Evolutionary conservation across 176 grass and related monocot genomes (phyloP), one percentile per base, ranked within the genome.

Genomic region (Hordeum vulgare): DNA sequence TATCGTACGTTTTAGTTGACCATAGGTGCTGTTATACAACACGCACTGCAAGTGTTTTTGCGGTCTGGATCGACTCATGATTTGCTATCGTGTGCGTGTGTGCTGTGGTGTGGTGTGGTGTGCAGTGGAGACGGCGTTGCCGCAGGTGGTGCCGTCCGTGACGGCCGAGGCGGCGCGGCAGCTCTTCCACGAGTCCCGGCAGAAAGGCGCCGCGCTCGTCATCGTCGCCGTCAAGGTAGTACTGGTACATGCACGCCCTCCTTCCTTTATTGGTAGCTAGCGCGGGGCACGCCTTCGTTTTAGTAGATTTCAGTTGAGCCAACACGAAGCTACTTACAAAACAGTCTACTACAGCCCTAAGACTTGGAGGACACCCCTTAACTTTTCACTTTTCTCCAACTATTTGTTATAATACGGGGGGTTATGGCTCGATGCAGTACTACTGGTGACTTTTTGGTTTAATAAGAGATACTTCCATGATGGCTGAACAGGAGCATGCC

Each of bases 171-270:
- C 49, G 8, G 89, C 94, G 26, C 83, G 85, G 84, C 23, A 81
- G 81, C 80, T 94, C 66, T 94, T 92, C 68, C 83, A 85, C 83
- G 88, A 90, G 79, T 92, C 94, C 26, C 73, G 91, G 10, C 34
- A 82, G 64, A 86, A 83, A 60, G 89, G 91, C 61, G 83, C 81
- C 56, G 94, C 91, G 23, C 65, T 88, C 1, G 94, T 97, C 69
- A 86, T 85, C 45, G 80, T 92, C 61, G 89, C 91, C 51, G 83
- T 92, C 17, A 97, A 97, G 87, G 87, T 97, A 85, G n/a, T n/a
- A n/a, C n/a, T n/a, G n/a, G n/a, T n/a, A n/a, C 44, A 47, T 14
- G 44, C 44, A 47, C 14, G 44, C 44, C 44, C 44, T 47, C 5
- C 29, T 33, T 8, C 9, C 6, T 65, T 40, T 3, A n/a, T n/a